Conservation (phyloP, 495 filamentous ascomycete species). For the Penicillium samsonianum region DNA sequence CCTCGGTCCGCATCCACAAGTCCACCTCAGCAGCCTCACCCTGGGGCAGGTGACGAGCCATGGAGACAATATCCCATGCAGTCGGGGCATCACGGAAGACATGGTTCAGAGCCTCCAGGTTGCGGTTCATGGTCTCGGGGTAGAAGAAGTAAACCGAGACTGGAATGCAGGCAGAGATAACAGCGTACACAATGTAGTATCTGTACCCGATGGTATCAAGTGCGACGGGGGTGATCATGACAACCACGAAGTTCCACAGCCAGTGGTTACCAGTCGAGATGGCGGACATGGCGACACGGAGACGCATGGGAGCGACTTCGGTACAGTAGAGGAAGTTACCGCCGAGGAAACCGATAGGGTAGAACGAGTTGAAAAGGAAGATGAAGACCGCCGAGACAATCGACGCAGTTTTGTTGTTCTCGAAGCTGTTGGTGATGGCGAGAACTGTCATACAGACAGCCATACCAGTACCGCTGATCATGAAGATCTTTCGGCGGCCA, state of each 20-base stretch:
- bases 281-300: conserved; percentile 54
- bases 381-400: conserved; percentile 48
- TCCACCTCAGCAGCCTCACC: conserved; percentile 23
- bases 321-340: conserved; percentile 57
- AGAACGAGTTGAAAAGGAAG: conserved; percentile 58
- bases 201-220: conserved; percentile 52
- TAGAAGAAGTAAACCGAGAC: conserved; percentile 63
- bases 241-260: conserved; percentile 50
- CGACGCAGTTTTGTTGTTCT: conserved; percentile 37
- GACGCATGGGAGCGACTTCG: conserved; percentile 53
- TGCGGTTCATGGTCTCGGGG: conserved; percentile 51
- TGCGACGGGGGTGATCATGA: conserved; percentile 56
- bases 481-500: conserved; percentile 50
- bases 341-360: conserved; percentile 57
- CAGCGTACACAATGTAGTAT: conserved; percentile 60
- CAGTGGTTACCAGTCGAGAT: conserved; percentile 54
- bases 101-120: conserved; percentile 25
- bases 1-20: conserved; percentile 11
- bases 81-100: conserved; percentile 23
- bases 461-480: conserved; percentile 49
- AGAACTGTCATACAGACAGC: conserved; percentile 41
- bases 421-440: conserved; percentile 41
- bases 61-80: conserved; percentile 26
- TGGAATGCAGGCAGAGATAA: conserved; percentile 31
- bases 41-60: conserved; percentile 25